Conservation (phyloP, 805 yeast species). For the Nakazawaea ishiwadae region DNA sequence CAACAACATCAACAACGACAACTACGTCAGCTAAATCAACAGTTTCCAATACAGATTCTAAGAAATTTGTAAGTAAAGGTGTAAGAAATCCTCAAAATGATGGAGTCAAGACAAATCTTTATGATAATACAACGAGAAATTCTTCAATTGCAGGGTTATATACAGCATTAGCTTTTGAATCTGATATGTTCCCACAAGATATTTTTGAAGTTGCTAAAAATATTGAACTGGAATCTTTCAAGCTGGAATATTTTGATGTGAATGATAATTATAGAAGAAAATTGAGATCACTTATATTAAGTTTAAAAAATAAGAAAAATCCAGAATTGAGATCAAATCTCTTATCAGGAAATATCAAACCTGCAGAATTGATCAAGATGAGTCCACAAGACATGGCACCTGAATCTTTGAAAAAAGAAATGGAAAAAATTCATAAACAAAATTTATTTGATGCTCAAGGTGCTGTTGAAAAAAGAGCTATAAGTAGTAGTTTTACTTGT, state of each 20-base stretch:
- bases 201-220: slow-evolving; percentile 61
- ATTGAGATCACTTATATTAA: slow-evolving; percentile 81
- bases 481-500: slow-evolving; percentile 94
- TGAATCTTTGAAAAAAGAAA: slow-evolving; percentile 77
- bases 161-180: slow-evolving; percentile 83
- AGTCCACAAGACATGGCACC: slow-evolving; percentile 95
- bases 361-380: slow-evolving; percentile 71
- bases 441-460: slow-evolving; percentile 96
- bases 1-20: slow-evolving; percentile 14
- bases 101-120: slow-evolving; percentile 64
- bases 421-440: slow-evolving; percentile 80
- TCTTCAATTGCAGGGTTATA: slow-evolving; percentile 80
- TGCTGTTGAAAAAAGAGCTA: slow-evolving; percentile 92
- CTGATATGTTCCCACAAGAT: slow-evolving; percentile 44
- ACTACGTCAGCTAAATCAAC: slow-evolving; percentile 12
- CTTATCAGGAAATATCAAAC: slow-evolving; percentile 58
- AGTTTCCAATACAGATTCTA: slow-evolving; percentile 8
- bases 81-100: slow-evolving; percentile 82
- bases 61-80: slow-evolving; percentile 41
- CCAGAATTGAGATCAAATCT: slow-evolving; percentile 76
- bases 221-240: slow-evolving; percentile 70
- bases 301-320: slow-evolving; percentile 83
- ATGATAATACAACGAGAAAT: slow-evolving; percentile 78
- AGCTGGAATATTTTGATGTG: slow-evolving; percentile 51
- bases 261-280: slow-evolving; percentile 70